A percentile compares a stretch with the other conserved stretches of the same genome.
These are phyloP conservation scores for Alternaria conjuncta DNA, from an alignment of 2,329 filamentous ascomycete species.

Conservation along the genomic window DNA sequence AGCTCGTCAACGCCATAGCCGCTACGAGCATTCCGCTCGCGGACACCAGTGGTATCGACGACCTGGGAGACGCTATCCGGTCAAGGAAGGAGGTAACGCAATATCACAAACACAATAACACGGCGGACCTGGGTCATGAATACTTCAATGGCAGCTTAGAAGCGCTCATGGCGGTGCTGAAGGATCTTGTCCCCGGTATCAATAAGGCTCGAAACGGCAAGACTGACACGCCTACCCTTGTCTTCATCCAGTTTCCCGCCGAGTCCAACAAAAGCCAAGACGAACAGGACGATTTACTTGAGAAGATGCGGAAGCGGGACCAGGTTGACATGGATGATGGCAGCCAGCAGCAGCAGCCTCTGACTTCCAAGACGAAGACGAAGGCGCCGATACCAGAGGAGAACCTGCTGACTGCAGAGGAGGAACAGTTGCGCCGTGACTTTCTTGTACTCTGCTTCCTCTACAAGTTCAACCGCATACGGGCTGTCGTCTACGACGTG, in stretches of 20 bases:
- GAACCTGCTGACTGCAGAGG: slow-evolving; percentile 7
- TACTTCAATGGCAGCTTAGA: slow-evolving; percentile 13
- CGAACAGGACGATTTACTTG: not conserved
- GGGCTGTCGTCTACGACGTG: slow-evolving; percentile 10
- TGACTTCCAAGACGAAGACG: not conserved
- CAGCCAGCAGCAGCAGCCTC: not conserved
- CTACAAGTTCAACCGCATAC: slow-evolving; percentile 20
- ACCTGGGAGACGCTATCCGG: slow-evolving; percentile 27
- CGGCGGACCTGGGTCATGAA: slow-evolving; percentile 15
- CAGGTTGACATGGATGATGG: not conserved
- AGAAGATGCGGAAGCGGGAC: not conserved
- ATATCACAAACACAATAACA: slow-evolving; percentile 8
- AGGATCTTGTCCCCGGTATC: not conserved
- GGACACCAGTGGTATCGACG: slow-evolving; percentile 17
- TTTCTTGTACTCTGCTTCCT: slow-evolving; percentile 26
- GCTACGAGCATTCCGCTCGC: slow-evolving; percentile 10
- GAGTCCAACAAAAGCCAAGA: not conserved
- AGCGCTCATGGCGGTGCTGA: slow-evolving; percentile 3
- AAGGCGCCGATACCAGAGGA: not conserved
- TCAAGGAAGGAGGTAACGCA: slow-evolving; percentile 21
- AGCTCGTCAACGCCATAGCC: slow-evolving; percentile 18
- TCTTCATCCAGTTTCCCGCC: not conserved
- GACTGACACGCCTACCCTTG: not conserved
- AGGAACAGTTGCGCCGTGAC: slow-evolving; percentile 14
- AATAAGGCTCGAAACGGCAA: not conserved